phyloP scores from a whole-genome alignment of 371 early-diverging fungal species.

The Mycotypha africana region DNA sequence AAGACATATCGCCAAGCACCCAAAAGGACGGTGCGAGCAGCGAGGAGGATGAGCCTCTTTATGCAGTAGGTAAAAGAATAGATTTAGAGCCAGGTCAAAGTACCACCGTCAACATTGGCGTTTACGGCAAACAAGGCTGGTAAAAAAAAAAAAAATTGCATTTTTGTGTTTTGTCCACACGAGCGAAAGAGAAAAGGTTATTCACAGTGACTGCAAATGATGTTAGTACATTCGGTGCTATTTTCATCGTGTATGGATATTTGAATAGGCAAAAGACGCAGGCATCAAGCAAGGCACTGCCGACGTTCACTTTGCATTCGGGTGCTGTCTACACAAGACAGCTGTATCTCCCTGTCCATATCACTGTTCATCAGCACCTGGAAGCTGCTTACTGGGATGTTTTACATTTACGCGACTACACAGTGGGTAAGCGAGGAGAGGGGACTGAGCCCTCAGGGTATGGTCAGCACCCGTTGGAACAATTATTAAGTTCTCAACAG shows the following conservation, averaged over 20 bases:
- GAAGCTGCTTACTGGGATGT: conserved; percentile 66
- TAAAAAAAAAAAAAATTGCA: not conserved
- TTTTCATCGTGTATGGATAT: conserved; percentile 73
- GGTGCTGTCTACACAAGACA: conserved; percentile 65
- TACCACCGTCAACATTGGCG: conserved; percentile 48
- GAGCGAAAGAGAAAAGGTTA: no score
- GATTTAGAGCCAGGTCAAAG: conserved; percentile 51
- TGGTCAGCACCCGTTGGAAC: not conserved
- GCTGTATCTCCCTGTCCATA: conserved; percentile 61
- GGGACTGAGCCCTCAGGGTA: no score
- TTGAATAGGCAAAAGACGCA: no score
- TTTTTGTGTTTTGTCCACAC: no score
- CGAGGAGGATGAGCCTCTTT: not conserved
- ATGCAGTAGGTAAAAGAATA: conserved; percentile 18
- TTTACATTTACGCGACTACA: conserved; percentile 41
- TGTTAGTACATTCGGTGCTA: no score
- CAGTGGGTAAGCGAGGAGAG: no score
- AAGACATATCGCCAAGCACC: no score
- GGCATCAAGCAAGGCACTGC: no score
- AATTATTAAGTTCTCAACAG: not conserved
- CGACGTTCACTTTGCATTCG: no score
- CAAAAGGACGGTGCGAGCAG: no score
- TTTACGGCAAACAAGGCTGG: conserved; percentile 64
- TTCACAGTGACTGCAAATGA: no score
- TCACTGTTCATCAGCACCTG: conserved; percentile 67